Percentiles rank a stretch among this genome's conserved stretches.
Evolutionary conservation across 192 early-diverging fungal genomes (phyloP).

Genomic region (Coemansia sp.): DNA sequence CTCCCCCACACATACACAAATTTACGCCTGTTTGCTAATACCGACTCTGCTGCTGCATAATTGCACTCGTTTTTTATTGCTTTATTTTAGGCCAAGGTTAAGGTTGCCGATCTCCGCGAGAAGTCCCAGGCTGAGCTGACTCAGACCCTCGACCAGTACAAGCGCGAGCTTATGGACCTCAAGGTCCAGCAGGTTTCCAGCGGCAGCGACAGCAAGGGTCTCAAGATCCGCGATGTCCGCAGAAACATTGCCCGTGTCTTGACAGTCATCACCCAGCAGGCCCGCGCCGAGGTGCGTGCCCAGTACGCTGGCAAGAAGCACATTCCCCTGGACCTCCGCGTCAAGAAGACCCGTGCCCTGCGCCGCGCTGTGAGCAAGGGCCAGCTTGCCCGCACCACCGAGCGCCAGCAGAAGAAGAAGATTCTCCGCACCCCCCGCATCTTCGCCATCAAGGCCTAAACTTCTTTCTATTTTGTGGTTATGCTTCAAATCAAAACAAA

Average conservation of each 20-base stretch:
- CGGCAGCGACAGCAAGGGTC: conserved; percentile 58
- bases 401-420: conserved; percentile 86
- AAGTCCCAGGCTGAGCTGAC: conserved; percentile 91
- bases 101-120: conserved; percentile 89
- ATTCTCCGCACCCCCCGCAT: conserved; percentile 88
- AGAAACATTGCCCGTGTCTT: conserved; percentile 92
- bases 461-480: conserved; percentile 4
- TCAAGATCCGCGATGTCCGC: conserved; percentile 81
- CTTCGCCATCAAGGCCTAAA: conserved; percentile 85
- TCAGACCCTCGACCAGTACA: conserved; percentile 90
- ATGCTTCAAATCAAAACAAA: neutral
- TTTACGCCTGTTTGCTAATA: neutral
- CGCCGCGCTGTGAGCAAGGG: conserved; percentile 86
- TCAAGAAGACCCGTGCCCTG: conserved; percentile 98
- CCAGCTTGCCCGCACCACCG: conserved; percentile 79
- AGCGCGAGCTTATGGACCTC: conserved; percentile 89
- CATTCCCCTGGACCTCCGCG: conserved; percentile 92
- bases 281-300: conserved; percentile 81
- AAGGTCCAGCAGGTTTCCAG: conserved; percentile 90
- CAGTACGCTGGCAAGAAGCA: conserved; percentile 96
- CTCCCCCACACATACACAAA: neutral
- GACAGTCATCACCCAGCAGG: conserved; percentile 93
- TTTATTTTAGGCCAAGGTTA: conserved; percentile 70
- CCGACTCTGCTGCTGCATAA: no score
- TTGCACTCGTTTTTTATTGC: neutral